Conservation (phyloP, 2,329 filamentous ascomycete genomes). For the Massarina eburnea region DNA sequence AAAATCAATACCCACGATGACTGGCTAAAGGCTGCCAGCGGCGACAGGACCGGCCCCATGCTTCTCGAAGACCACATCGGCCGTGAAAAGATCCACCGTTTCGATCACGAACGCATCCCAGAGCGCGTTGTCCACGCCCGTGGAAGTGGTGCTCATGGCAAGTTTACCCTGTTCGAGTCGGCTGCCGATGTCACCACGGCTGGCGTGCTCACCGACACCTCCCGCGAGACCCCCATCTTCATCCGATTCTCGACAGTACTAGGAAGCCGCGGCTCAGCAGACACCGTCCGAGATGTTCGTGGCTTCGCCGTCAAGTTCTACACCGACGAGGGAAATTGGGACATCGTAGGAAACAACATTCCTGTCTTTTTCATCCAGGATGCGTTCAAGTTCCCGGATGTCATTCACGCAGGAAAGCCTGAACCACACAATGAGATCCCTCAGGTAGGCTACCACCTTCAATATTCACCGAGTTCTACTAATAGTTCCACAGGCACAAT, state of each 20-base stretch:
- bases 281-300: conserved; percentile 80
- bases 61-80: conserved; percentile 72
- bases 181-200: conserved; percentile 65
- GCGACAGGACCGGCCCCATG: conserved; percentile 65
- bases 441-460: conserved; percentile 43
- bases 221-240: conserved; percentile 67
- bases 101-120: conserved; percentile 73
- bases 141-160: conserved; percentile 65
- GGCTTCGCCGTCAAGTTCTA: conserved; percentile 80
- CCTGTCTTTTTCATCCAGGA: conserved; percentile 78
- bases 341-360: conserved; percentile 73
- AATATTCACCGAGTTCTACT: neutral
- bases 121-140: conserved; percentile 70
- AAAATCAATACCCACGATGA: conserved; percentile 74
- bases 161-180: conserved; percentile 66
- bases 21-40: conserved; percentile 68
- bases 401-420: conserved; percentile 66
- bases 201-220: conserved; percentile 67
- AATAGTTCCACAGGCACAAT: conserved; percentile 53
- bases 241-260: conserved; percentile 78
- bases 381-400: conserved; percentile 71
- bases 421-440: conserved; percentile 72
- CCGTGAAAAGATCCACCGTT: conserved; percentile 75
- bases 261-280: conserved; percentile 72
- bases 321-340: conserved; percentile 76